Percentiles rank a stretch among this genome's conserved stretches.
These are phyloP conservation scores for Ustilago sp. DNA, from an alignment of 1,284 basidiomycete species.

Conservation along the genomic window DNA sequence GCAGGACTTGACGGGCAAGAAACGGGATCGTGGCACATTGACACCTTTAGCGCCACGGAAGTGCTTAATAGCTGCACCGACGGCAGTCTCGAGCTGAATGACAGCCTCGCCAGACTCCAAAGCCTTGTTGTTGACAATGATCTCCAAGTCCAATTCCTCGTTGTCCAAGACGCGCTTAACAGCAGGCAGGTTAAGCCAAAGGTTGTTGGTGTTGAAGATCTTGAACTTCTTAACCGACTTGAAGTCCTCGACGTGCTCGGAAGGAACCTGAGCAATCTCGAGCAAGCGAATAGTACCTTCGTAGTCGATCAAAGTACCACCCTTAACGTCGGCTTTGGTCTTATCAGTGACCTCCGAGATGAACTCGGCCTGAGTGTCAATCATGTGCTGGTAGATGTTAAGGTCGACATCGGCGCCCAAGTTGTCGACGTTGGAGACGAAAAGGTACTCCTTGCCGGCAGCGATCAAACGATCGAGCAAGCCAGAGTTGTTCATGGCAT, in stretches of 20 bases:
- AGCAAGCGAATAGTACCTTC: slow-evolving; percentile 93
- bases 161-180: slow-evolving; percentile 94
- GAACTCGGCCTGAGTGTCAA: slow-evolving; percentile 70
- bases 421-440: slow-evolving; percentile 99
- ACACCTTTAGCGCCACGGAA: slow-evolving; percentile 91
- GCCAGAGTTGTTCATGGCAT: slow-evolving; percentile 92
- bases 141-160: slow-evolving; percentile 85
- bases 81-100: slow-evolving; percentile 92
- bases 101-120: slow-evolving; percentile 78
- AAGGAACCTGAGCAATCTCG: slow-evolving; percentile 98
- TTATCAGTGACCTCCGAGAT: slow-evolving; percentile 87
- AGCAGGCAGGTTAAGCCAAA: slow-evolving; percentile 91
- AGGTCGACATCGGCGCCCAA: slow-evolving; percentile 91
- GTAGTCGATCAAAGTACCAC: slow-evolving; percentile 94
- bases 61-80: slow-evolving; percentile 98
- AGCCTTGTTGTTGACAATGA: slow-evolving; percentile 90
- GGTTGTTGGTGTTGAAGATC: slow-evolving; percentile 82
- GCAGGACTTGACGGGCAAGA: slow-evolving; percentile 87
- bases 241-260: slow-evolving; percentile 98
- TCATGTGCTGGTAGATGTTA: slow-evolving; percentile 74
- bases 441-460: slow-evolving; percentile 97
- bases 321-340: slow-evolving; percentile 99
- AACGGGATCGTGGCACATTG: slow-evolving; percentile 95
- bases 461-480: slow-evolving; percentile 93
- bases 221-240: slow-evolving; percentile 79